Evolutionary conservation across 140 eudicot genomes (phyloP), one percentile per base, ranked within the genome.

Genomic region (Stevia rebaudiana): DNA sequence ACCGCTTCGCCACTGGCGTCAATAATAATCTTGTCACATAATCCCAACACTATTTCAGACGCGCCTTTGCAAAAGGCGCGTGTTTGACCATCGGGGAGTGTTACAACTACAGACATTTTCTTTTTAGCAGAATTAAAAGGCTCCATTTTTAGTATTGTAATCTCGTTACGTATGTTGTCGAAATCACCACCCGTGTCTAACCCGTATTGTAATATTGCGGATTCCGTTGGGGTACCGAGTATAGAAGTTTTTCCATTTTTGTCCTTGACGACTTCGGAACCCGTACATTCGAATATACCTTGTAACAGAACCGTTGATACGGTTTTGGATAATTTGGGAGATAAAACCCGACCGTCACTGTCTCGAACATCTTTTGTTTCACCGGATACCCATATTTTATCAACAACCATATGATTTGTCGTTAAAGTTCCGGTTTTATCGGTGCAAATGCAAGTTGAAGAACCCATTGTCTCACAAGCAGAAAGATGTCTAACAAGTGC

Each of bases 381-480:
- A 35, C 87, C 95, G 42, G 77, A 76, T 35, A 85, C 55, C 95
- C 95, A 92, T 51, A 81, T 76, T 82, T 88, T 92, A 65, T 59
- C 75, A 11, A 92, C 90, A 28, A 88, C 87, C 99, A 92, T 92
- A 69, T 82, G 99, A 69, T 92, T 91, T 51, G 98, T 91, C 37
- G 98, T 91, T 49, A 91, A 71, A n/a, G 98, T 91, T 8, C 98
- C 98, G 4, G 98, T 91, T 73, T 91, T 91, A 61, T 91, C 98
- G 0, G 98, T 84, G 79, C 98, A 91, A 23, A 91, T 91, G 74
- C 80, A 61, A 61, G 85, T 84, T 2, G 96, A 88, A 37, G 98
- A 91, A 30, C 98, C 98, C 98, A 91, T 91, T 24, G 98, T 91
- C 72, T 91, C 98, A 73, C 98, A 91, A 43, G 98, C 96, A 30